Base-by-base conservation (phyloP, 768 basidiomycete genomes). In the Boletus rubescentipes region DNA sequence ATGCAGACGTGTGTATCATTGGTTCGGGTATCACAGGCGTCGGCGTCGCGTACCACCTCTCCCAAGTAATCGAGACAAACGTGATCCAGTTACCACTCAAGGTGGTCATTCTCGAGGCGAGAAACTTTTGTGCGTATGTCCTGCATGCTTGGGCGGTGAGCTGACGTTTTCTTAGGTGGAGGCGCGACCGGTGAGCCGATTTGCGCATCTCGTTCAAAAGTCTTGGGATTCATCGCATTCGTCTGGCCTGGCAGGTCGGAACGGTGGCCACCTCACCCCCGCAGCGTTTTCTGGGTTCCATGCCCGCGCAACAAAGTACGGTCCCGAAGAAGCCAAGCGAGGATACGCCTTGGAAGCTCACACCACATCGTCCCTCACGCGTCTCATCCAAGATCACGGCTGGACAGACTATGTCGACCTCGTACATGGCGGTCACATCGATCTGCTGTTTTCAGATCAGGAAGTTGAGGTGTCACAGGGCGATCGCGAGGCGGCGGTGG, bases 81-180 rank as follows among this genome's bases (percentile, higher is more conserved):
- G n/a, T 16, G 15, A 9, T 44, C 35, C 50, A 55, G 32, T 60
- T 59, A 37, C 62, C 75, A 16, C 57, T 81, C 40, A 82, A 73
- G 30, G 76, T 86, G 1, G 82, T 85, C 16, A 73, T 95, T 12
- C 68, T 97, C 9, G 93, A 96, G 64, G 94, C 92, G 5, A 75
- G 94, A 61, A 87, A 91, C 63, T 87, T 94, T 68, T 89, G 93
- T 92, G 21, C 72, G 89, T 76, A 42, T n/a, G n/a, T n/a, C n/a
- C n/a, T n/a, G n/a, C n/a, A n/a, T n/a, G n/a, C n/a, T n/a, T n/a
- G 16, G 11, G 5, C 30, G 26, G 15, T 20, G 42, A 23, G 4
- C 51, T 59, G 32, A 54, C 20, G 12, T 32, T 16, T 5, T 35
- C 29, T 46, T 32, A 86, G 87, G 87, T 68, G 82, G 86, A 51